Conservation (phyloP, 306 rosid genomes). For the Benincasa hispida region DNA sequence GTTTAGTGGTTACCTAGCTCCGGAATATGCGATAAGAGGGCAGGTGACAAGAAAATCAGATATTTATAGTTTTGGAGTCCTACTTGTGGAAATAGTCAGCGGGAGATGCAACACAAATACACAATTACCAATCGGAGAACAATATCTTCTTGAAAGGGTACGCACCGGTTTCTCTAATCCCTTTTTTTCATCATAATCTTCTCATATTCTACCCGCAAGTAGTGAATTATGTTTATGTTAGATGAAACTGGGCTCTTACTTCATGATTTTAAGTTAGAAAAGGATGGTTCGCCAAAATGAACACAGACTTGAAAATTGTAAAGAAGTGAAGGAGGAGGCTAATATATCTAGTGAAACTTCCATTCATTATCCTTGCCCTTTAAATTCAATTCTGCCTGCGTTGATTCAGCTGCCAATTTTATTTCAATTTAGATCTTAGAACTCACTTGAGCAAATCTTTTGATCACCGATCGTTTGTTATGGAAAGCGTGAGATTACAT, state of each 20-base stretch:
- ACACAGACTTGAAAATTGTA: neutral
- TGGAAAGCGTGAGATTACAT: neutral
- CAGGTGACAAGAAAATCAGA: constrained; percentile 79
- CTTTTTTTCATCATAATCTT: neutral
- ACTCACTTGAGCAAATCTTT: neutral
- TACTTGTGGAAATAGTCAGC: constrained; percentile 71
- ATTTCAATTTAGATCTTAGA: neutral
- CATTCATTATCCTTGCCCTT: neutral
- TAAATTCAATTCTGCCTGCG: neutral
- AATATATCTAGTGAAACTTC: neutral
- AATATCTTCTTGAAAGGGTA: constrained; percentile 85
- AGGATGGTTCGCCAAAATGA: neutral
- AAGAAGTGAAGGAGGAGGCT: neutral
- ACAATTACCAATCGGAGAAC: constrained; percentile 52
- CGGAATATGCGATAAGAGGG: constrained; percentile 84
- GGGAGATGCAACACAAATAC: constrained; percentile 79
- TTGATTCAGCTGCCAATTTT: neutral
- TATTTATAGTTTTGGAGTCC: constrained; percentile 84
- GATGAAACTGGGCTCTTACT: neutral
- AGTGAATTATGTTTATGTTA: neutral
- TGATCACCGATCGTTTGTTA: neutral
- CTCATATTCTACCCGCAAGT: neutral
- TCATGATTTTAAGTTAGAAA: neutral
- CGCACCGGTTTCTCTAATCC: constrained; percentile 2
- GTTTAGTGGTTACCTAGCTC: constrained; percentile 93